phyloP scores from a whole-genome alignment of 2,329 filamentous ascomycete species.

The Fusarium palustre region DNA sequence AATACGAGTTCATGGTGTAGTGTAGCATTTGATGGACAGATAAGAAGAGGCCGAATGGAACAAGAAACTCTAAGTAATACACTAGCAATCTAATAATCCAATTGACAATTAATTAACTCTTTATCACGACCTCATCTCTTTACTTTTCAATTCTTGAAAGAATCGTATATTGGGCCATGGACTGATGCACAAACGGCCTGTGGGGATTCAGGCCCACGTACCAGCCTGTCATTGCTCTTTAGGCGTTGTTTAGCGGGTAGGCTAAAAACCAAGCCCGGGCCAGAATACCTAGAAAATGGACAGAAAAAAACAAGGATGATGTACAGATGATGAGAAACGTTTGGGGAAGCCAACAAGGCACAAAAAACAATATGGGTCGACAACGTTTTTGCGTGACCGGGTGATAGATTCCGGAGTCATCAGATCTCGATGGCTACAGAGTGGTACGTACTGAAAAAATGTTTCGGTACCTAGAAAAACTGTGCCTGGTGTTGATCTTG shows the following conservation, averaged over 20 bases:
- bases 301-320: constrained; percentile 37
- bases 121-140: neutral
- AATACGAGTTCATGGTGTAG: constrained; percentile 12
- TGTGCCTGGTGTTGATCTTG: constrained; percentile 5
- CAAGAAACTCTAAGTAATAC: constrained; percentile 17
- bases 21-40: constrained; percentile 8
- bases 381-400: constrained; percentile 10
- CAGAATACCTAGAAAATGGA: constrained; percentile 3
- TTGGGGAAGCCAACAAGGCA: constrained; percentile 2
- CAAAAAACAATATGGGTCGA: neutral
- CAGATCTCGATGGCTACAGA: neutral
- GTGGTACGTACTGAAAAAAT: neutral
- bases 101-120: neutral
- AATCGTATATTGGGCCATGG: constrained; percentile 22
- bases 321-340: constrained; percentile 24
- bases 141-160: neutral
- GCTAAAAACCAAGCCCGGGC: constrained; percentile 45
- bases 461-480: constrained; percentile 3
- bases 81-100: neutral
- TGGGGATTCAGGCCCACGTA: constrained; percentile 30
- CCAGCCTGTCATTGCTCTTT: constrained; percentile 26
- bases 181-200: constrained; percentile 27
- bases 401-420: neutral
- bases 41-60: neutral
- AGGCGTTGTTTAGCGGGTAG: constrained; percentile 40